Base-by-base conservation (phyloP, 2,329 filamentous ascomycete genomes). In the Orbilia oligospora region DNA sequence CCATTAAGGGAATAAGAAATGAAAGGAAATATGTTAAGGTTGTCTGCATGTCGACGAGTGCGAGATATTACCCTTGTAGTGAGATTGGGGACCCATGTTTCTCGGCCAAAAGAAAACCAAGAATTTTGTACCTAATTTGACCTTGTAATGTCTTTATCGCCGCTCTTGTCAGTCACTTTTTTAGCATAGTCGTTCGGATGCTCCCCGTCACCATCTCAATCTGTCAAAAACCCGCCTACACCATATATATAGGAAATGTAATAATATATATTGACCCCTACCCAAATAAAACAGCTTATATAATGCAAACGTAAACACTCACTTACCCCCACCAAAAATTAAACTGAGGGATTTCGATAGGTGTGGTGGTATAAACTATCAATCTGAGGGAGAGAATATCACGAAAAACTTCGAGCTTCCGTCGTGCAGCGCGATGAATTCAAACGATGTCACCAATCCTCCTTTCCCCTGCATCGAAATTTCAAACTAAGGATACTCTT, bases 1-100 rank as follows among this genome's bases (percentile, higher is more conserved):
- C 66, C 66, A 69, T 69, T 58, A 58, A 30, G 27, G 18, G n/a
- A 53, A 55, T 44, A 68, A 44, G 64, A 55, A 55, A 68, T 41
- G 33, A 68, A 46, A 55, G 33, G 36, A 30, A 55, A 22, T 10
- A 22, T 61, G 36, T 44, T 61, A 61, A 44, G 18, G 36, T 44
- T 61, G 56, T 61, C 10, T 61, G 61, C 44, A 36, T 36, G 24
- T 65, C 27, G 41, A 48, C 20, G 10, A 22, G 41, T 49, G 61
- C 61, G 44, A 65, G 61, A 65, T 33, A 65, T 65, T 36, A 65
- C 33, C 61, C 61, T 49, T 65, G 61, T 22, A 8, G 58, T 44
- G 56, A 61, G 56, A 44, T 44, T 14, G 14, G 20, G 16, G 38
- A 61, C 22, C 61, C 61, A 48, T 65, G 61, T 27, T 36, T 10